Conservation (phyloP, 345 rosid species). For the Triadica sebifera region DNA sequence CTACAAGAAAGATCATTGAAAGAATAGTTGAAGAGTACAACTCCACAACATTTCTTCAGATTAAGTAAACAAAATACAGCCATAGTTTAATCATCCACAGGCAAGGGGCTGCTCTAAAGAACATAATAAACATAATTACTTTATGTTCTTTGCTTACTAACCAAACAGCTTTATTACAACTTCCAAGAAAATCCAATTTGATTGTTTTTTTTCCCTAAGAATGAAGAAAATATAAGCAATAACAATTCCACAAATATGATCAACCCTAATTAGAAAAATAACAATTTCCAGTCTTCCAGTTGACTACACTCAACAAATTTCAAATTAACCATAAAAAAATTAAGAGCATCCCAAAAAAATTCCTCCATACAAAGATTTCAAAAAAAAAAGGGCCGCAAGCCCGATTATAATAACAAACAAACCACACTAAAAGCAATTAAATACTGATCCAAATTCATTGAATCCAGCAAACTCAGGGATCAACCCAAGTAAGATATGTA, state of each 20-base stretch:
- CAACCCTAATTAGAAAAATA: background rate
- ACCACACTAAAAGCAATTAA: background rate
- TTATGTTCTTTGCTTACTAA: background rate
- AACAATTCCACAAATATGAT: background rate
- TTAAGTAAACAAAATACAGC: too few species aligned
- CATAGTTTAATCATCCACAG: too few species aligned
- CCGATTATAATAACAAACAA: too few species aligned
- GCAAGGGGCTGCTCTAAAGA: too few species aligned
- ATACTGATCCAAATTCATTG: conserved; percentile 17
- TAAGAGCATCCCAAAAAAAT: background rate
- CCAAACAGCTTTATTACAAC: background rate
- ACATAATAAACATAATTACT: background rate
- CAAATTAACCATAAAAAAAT: conserved; percentile 3
- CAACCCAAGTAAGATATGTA: conserved; percentile 17
- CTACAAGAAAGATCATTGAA: conserved; percentile 2
- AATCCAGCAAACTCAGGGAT: conserved; percentile 13
- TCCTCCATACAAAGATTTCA: too few species aligned
- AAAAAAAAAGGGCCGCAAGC: too few species aligned
- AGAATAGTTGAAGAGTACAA: background rate
- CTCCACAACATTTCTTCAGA: background rate
- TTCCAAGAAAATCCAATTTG: background rate
- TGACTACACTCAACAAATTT: conserved; percentile 19
- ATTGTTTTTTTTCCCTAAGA: background rate
- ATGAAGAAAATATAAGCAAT: background rate
- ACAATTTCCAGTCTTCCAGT: conserved; percentile 5